Evolutionary conservation across 441 rosid species (phyloP).

Genomic region (Adansonia madagascariensis): DNA sequence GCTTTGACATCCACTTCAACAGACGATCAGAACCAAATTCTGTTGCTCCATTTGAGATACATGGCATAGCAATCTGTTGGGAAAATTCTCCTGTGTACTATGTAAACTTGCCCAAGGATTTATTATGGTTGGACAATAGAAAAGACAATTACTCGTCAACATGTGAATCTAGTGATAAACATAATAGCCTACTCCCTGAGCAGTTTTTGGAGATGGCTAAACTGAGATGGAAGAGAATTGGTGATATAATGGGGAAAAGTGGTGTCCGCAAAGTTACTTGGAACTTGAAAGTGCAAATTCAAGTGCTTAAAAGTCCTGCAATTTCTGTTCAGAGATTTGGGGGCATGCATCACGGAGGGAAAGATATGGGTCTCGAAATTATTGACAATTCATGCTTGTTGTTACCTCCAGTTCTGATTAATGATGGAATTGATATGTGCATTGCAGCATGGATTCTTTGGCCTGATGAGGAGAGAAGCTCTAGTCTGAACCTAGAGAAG

Average conservation of each 20-base stretch:
- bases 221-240: conserved; percentile 75
- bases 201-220: conserved; percentile 55
- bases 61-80: conserved; percentile 96
- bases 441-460: conserved; percentile 93
- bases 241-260: conserved; percentile 74
- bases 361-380: conserved; percentile 51
- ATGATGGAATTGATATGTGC: conserved; percentile 73
- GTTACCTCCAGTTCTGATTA: conserved; percentile 56
- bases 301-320: conserved; percentile 75
- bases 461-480: conserved; percentile 98
- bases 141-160: conserved; percentile 39
- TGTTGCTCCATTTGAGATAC: conserved; percentile 63
- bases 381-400: conserved; percentile 56
- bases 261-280: conserved; percentile 78
- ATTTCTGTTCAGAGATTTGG: conserved; percentile 73
- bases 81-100: conserved; percentile 84
- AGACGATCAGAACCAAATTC: conserved; percentile 57
- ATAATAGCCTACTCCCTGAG: conserved; percentile 40
- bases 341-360: conserved; percentile 46
- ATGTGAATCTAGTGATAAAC: conserved; percentile 43
- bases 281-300: conserved; percentile 92
- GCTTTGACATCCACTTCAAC: conserved; percentile 84
- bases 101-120: conserved; percentile 80
- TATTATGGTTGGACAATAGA: conserved; percentile 49
- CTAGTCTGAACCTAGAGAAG: conserved; percentile 88